These are phyloP conservation scores for Terana coerulea DNA, from an alignment of 768 basidiomycete genomes.

Conservation along the genomic window DNA sequence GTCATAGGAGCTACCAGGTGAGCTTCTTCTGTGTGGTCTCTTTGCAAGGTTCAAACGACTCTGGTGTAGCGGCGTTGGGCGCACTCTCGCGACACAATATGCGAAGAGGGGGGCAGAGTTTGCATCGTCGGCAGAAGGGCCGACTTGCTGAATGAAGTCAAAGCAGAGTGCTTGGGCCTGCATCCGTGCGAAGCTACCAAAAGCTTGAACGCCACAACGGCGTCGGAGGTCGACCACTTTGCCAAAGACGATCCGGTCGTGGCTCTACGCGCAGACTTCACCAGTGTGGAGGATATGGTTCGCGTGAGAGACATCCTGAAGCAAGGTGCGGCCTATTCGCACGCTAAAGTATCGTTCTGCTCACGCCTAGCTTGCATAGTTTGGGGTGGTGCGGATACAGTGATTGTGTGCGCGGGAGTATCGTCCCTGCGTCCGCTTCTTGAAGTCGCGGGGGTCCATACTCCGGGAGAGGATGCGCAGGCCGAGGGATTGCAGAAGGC, in stretches of 20 bases:
- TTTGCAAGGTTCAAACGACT: not conserved
- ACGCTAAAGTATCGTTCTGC: not conserved
- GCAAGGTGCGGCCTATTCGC: conserved; percentile 40
- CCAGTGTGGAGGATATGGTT: conserved; percentile 63
- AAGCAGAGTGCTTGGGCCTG: conserved; percentile 48
- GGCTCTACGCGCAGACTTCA: conserved; percentile 58
- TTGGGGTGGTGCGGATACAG: conserved; percentile 81
- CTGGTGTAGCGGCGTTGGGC: conserved; percentile 61
- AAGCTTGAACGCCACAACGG: not conserved
- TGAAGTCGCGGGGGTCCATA: conserved; percentile 57
- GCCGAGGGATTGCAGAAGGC: conserved; percentile 56
- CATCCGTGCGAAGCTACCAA: conserved; percentile 2
- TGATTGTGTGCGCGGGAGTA: conserved; percentile 80
- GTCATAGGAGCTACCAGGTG: conserved; percentile 72
- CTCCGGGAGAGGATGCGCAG: conserved; percentile 36
- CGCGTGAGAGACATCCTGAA: conserved; percentile 48
- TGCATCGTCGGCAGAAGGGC: conserved; percentile 71
- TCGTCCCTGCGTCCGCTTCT: conserved; percentile 77
- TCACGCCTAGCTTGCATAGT: conserved; percentile 35
- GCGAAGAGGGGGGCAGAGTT: conserved; percentile 70
- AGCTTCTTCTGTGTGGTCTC: not conserved
- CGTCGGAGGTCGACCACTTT: not conserved
- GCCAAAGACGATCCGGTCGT: conserved; percentile 36
- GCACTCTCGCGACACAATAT: conserved; percentile 64
- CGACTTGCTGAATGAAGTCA: conserved; percentile 52